phyloP scores from a whole-genome alignment of 768 basidiomycete genomes.

The Boletales sp. region DNA sequence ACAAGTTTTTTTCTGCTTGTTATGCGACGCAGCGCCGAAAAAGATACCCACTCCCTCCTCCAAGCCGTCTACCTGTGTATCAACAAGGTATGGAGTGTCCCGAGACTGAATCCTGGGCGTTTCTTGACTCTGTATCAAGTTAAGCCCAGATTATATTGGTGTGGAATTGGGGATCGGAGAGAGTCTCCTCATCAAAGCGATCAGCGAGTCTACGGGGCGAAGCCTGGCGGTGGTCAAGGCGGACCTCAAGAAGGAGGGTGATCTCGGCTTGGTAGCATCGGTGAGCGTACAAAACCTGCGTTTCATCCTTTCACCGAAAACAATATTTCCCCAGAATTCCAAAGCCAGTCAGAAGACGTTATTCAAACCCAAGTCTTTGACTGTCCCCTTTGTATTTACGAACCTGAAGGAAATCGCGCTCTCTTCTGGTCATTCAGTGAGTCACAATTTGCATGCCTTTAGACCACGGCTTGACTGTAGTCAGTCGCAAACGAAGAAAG shows the following conservation, averaged over 20 bases:
- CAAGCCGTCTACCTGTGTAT: slow-evolving; percentile 95
- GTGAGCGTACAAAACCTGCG: slow-evolving; percentile 36
- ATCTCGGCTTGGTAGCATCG: slow-evolving; percentile 96
- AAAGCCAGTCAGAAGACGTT: slow-evolving; percentile 90
- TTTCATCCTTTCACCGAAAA: not conserved
- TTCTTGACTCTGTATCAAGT: slow-evolving; percentile 38
- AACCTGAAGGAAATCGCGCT: slow-evolving; percentile 87
- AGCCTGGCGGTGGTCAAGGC: slow-evolving; percentile 78
- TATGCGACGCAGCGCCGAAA: slow-evolving; percentile 77
- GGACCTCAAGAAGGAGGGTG: slow-evolving; percentile 92
- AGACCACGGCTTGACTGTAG: not conserved
- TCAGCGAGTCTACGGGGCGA: slow-evolving; percentile 92
- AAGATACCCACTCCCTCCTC: slow-evolving; percentile 71
- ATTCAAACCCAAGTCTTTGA: slow-evolving; percentile 91
- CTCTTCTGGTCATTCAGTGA: slow-evolving; percentile 76
- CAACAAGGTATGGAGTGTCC: slow-evolving; percentile 65
- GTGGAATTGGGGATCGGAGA: slow-evolving; percentile 97
- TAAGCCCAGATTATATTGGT: slow-evolving; percentile 93
- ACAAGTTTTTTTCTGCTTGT: slow-evolving; percentile 88
- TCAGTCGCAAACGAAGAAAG: slow-evolving; percentile 93
- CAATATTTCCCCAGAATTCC: slow-evolving; percentile 61
- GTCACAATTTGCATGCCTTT: slow-evolving; percentile 13
- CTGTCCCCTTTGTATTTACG: slow-evolving; percentile 85
- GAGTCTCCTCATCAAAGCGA: slow-evolving; percentile 90
- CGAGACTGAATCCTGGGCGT: not conserved